Evolutionary conservation across 2,329 filamentous ascomycete genomes (phyloP), one percentile per base, ranked within the genome.

Genomic region (Fusarium sp.): DNA sequence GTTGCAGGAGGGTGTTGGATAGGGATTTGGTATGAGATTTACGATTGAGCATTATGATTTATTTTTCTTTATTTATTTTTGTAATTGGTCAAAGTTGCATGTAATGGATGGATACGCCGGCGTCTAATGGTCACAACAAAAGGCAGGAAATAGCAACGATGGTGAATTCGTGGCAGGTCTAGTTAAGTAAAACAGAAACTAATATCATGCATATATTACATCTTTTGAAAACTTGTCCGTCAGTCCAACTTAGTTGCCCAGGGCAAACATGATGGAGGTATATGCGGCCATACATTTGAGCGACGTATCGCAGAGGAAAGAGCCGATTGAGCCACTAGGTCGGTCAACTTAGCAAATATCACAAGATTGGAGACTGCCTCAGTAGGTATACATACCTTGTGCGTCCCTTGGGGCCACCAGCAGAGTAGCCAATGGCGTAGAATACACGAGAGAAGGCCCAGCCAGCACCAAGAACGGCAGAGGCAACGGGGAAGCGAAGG

Each of bases 361-460:
- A 61, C 51, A 18, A 17, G 39, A 41, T 13, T 13, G 41, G 14
- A 24, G 28, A 20, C 32, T 50, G 17, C n/a, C n/a, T 24, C 48
- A 34, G 30, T 34, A 39, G 15, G 8, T 56, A 62, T 20, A 81
- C 84, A 70, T 75, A 86, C 82, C 66, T n/a, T 22, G 68, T 15
- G 54, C 88, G 82, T 13, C 86, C 87, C 66, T 82, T 71, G 22
- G 87, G 87, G 0, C 87, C 87, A 13, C 78, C 77, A 51, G 79
- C 79, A 58, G 82, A 82, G 78, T 92, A 93, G 38, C 89, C 90
- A 18, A 83, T 67, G 63, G 88, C 85, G 75, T 91, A 93, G 56
- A 87, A 5, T 32, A 87, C 75, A 47, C 91, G 86, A 28, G 81
- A 83, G 4, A 87, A n/a, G 15, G 84, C 80, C 89, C 90, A 93